Evolutionary conservation across 2,329 filamentous ascomycete species (phyloP).

Genomic region (Myriosclerotinia curreyana): DNA sequence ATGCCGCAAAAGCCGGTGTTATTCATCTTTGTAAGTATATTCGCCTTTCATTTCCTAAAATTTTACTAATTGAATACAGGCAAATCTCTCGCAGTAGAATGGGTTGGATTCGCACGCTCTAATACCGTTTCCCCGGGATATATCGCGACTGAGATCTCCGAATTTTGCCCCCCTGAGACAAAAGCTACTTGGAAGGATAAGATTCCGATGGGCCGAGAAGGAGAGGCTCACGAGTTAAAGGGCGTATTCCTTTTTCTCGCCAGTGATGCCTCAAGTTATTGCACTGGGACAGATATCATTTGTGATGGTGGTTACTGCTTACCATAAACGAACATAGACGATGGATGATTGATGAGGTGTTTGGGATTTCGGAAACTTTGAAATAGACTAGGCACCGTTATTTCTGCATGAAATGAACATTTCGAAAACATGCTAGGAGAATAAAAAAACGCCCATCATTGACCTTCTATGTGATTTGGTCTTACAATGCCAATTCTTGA

Average conservation of each 20-base stretch:
- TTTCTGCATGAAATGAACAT: background rate
- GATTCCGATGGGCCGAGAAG: conserved; percentile 77
- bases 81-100: conserved; percentile 71
- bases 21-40: conserved; percentile 53
- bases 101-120: conserved; percentile 69
- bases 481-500: background rate
- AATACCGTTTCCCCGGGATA: conserved; percentile 75
- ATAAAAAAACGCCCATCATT: background rate
- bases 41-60: background rate
- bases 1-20: conserved; percentile 66
- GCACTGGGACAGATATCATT: conserved; percentile 69
- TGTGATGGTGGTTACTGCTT: conserved; percentile 51
- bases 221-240: conserved; percentile 71
- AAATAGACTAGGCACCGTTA: background rate
- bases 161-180: conserved; percentile 61
- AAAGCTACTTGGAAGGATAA: conserved; percentile 74
- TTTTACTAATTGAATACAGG: conserved; percentile 42
- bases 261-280: conserved; percentile 79
- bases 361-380: conserved; percentile 1
- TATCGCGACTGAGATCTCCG: conserved; percentile 69
- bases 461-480: background rate
- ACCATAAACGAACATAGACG: conserved; percentile 7
- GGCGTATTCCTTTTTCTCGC: conserved; percentile 79
- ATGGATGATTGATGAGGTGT: conserved; percentile 16
- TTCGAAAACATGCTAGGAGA: background rate